These are phyloP conservation scores for Wickerhamiella occidentalis DNA, from an alignment of 805 yeast genomes.

Conservation along the genomic window DNA sequence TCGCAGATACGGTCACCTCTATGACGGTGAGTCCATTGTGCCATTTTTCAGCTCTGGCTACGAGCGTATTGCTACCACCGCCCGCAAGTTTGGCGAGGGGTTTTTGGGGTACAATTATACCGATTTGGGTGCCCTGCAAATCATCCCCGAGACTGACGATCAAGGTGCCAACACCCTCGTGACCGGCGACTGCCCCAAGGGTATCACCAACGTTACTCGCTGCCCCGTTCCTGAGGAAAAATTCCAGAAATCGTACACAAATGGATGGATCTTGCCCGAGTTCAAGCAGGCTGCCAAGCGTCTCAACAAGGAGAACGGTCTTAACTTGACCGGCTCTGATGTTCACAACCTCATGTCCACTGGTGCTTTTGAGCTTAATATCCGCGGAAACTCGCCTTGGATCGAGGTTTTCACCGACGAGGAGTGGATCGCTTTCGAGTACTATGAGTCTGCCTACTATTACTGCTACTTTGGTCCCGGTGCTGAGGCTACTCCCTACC, in stretches of 20 bases:
- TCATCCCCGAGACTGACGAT: constrained; percentile 18
- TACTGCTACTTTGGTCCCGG: constrained; percentile 27
- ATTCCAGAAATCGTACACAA: neutral
- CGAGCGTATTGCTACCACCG: constrained; percentile 33
- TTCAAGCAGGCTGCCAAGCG: constrained; percentile 19
- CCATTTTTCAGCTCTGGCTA: constrained; percentile 46
- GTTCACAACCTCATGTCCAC: constrained; percentile 32
- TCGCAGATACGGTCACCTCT: constrained; percentile 38
- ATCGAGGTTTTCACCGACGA: constrained; percentile 26
- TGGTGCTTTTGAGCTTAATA: constrained; percentile 42
- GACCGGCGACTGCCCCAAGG: constrained; percentile 13
- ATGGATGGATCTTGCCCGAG: constrained; percentile 13
- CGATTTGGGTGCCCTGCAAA: constrained; percentile 19
- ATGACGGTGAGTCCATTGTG: constrained; percentile 28
- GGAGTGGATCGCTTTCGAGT: constrained; percentile 24
- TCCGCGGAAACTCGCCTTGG: constrained; percentile 36
- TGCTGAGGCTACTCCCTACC: constrained; percentile 20
- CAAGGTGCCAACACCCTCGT: constrained; percentile 23
- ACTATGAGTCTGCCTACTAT: constrained; percentile 20
- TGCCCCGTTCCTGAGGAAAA: constrained; percentile 13
- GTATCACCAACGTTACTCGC: constrained; percentile 8
- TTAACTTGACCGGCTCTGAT: constrained; percentile 32
- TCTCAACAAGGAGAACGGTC: constrained; percentile 19
- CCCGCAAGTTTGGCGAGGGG: constrained; percentile 24
- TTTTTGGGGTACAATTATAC: constrained; percentile 23